These are phyloP conservation scores for Trichophyton verrucosum DNA, from an alignment of 2,329 filamentous ascomycete genomes.

Conservation along the genomic window DNA sequence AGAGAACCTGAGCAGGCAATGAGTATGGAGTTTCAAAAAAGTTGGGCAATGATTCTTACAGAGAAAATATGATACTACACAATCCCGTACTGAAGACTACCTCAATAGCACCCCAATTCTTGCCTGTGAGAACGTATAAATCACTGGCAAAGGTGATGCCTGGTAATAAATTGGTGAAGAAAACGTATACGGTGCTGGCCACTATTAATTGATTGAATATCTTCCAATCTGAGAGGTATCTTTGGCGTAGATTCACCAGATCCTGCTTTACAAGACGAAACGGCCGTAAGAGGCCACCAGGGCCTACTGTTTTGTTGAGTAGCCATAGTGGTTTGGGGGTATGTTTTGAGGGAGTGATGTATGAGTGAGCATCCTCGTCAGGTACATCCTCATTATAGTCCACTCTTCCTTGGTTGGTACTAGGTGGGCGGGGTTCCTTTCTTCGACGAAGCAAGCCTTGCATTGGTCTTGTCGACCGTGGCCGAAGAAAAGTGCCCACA, in stretches of 20 bases:
- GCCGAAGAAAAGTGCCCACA: neutral
- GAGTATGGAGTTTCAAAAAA: neutral
- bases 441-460: neutral
- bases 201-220: conserved; percentile 53
- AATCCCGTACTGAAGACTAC: conserved; percentile 55
- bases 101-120: conserved; percentile 54
- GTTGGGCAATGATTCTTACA: conserved; percentile 29
- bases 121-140: conserved; percentile 48
- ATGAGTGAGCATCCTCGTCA: conserved; percentile 24
- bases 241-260: conserved; percentile 32
- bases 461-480: neutral
- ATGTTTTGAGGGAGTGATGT: conserved; percentile 28
- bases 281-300: conserved; percentile 37
- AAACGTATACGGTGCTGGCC: conserved; percentile 52
- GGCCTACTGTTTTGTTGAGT: conserved; percentile 13
- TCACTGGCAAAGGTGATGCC: conserved; percentile 57
- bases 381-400: neutral
- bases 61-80: conserved; percentile 50
- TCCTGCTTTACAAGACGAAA: conserved; percentile 44
- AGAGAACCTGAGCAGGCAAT: conserved; percentile 24
- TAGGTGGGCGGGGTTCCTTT: neutral
- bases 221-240: conserved; percentile 44
- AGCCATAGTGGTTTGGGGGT: conserved; percentile 16
- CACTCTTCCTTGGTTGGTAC: neutral
- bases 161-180: conserved; percentile 54